phyloP scores from a whole-genome alignment of 2,329 filamentous ascomycete species.

The Aspergillus sp. region DNA sequence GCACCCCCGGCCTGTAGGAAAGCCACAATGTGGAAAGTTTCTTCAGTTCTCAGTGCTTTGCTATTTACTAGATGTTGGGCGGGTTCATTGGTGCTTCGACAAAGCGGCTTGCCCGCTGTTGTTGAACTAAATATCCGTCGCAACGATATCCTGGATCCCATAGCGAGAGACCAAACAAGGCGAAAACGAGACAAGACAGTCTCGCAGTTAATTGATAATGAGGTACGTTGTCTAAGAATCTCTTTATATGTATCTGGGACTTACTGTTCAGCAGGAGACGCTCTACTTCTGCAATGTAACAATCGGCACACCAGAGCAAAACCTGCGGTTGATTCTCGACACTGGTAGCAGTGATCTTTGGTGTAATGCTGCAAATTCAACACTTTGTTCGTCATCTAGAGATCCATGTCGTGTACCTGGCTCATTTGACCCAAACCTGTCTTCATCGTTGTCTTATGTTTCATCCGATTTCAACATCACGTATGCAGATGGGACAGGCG shows the following conservation, averaged over 20 bases:
- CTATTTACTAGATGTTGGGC: slow-evolving; percentile 17
- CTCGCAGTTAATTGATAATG: slow-evolving; percentile 53
- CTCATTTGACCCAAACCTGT: slow-evolving; percentile 56
- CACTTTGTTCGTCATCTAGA: slow-evolving; percentile 42
- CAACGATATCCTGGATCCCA: slow-evolving; percentile 45
- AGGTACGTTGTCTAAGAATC: slow-evolving; percentile 32
- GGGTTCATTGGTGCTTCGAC: slow-evolving; percentile 29
- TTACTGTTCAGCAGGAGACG: slow-evolving; percentile 41
- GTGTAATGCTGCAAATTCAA: slow-evolving; percentile 55
- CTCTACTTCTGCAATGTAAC: slow-evolving; percentile 60
- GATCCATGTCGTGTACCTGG: slow-evolving; percentile 50
- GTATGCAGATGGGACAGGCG: slow-evolving; percentile 79
- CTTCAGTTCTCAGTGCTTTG: slow-evolving; percentile 13
- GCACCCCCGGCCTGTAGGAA: not conserved
- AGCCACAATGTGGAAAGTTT: slow-evolving; percentile 10
- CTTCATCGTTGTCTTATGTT: slow-evolving; percentile 73
- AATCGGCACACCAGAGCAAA: slow-evolving; percentile 58
- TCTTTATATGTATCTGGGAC: not conserved
- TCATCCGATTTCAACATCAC: slow-evolving; percentile 80
- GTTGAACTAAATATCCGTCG: slow-evolving; percentile 54
- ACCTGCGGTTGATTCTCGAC: slow-evolving; percentile 58
- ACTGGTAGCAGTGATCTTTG: slow-evolving; percentile 65
- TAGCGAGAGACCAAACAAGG: slow-evolving; percentile 48
- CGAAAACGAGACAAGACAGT: slow-evolving; percentile 43
- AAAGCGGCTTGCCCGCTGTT: slow-evolving; percentile 44